Conservation (phyloP, 495 filamentous ascomycete species). For the Neurospora tetraspora region DNA sequence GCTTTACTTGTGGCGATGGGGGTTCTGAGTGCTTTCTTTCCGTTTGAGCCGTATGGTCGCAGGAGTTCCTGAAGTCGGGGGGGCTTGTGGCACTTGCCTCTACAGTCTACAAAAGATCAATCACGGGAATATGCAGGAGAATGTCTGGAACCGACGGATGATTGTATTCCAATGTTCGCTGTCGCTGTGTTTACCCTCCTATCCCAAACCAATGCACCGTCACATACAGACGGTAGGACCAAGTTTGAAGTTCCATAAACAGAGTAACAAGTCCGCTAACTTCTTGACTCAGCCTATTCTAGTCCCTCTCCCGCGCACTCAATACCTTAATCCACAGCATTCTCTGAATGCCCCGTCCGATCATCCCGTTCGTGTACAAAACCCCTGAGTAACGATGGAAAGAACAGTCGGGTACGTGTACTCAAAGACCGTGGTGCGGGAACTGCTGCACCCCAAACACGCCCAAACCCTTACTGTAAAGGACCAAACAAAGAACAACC, state of each 20-base stretch:
- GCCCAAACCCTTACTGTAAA: not conserved
- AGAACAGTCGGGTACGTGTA: not conserved
- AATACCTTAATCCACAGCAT: not conserved
- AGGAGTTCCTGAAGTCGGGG: conserved; percentile 43
- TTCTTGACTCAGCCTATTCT: too few relatives aligned
- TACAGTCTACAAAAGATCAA: not conserved
- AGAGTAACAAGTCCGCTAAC: not conserved
- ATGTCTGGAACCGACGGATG: not conserved
- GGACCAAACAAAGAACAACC: fast-evolving
- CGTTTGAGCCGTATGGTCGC: conserved; percentile 61
- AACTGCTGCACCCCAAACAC: not conserved
- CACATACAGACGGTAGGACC: not conserved
- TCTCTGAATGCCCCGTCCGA: not conserved
- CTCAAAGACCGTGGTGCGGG: not conserved
- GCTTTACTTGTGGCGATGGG: conserved; percentile 59
- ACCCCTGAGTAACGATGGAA: not conserved
- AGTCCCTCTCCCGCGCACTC: too few relatives aligned
- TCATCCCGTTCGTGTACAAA: not conserved
- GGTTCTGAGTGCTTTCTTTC: conserved; percentile 46
- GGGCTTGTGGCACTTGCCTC: not conserved
- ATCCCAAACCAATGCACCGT: not conserved
- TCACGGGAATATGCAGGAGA: not conserved
- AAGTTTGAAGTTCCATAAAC: not conserved
- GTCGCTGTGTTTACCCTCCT: not conserved
- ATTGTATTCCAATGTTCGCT: not conserved